These are phyloP conservation scores for Silene vulgaris DNA, from an alignment of 179 eudicot species.

Conservation along the genomic window DNA sequence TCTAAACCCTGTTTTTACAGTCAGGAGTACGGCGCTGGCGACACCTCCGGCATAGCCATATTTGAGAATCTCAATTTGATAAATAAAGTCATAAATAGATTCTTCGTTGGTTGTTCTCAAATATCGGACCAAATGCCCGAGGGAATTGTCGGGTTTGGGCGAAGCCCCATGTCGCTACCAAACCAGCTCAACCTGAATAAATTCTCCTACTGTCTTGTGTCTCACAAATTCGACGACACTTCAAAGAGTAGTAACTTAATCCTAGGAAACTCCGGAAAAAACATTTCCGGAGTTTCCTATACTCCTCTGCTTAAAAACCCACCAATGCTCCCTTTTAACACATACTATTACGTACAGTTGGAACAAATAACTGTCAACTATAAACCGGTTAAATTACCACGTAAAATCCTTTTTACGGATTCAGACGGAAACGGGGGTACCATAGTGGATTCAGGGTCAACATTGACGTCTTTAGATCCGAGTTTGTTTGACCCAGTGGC, in stretches of 20 bases:
- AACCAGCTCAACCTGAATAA: slow-evolving; percentile 39
- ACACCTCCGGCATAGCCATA: no score
- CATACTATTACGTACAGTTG: no score
- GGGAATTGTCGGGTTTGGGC: slow-evolving; percentile 65
- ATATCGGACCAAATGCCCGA: slow-evolving; percentile 20
- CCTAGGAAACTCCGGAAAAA: slow-evolving; percentile 19
- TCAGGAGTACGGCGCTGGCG: no score
- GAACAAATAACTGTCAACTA: no score
- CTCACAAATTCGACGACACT: slow-evolving; percentile 45
- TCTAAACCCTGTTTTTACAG: no score
- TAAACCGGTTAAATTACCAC: slow-evolving; percentile 28
- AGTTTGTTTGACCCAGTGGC: no score
- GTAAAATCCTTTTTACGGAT: slow-evolving; percentile 32
- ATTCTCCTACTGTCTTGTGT: slow-evolving; percentile 23
- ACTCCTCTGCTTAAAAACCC: not conserved
- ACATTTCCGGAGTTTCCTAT: no score
- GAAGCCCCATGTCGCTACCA: slow-evolving; percentile 43
- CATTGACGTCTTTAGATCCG: slow-evolving; percentile 49
- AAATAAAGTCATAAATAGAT: no score
- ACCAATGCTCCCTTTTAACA: no score
- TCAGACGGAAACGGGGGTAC: slow-evolving; percentile 50
- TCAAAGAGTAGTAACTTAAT: slow-evolving; percentile 39
- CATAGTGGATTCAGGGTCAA: slow-evolving; percentile 58
- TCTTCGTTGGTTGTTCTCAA: no score
- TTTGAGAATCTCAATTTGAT: no score